Base-by-base conservation (phyloP, 176 grass and related monocot species). In the Stipa capillata region DNA sequence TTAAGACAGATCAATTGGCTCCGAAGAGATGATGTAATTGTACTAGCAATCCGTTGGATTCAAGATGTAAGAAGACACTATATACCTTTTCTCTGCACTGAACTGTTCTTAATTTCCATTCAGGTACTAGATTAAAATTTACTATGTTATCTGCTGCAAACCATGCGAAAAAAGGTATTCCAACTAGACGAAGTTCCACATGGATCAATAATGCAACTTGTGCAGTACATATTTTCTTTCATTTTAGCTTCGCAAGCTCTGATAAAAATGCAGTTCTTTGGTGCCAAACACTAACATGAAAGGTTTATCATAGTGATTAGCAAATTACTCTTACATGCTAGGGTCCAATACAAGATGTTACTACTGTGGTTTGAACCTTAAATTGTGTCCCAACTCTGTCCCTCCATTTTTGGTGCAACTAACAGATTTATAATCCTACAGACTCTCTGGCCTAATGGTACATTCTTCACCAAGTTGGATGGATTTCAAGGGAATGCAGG, bases 401-500 rank as follows among this genome's bases (percentile, higher is more conserved):
- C 35, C 50, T 39, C 9, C 44, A 21, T 72, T 79, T 79, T 51
- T 70, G 39, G 16, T 65, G 56, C 40, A 66, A 69, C 44, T 84
- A 77, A 88, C 57, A 60, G 25, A 74, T 57, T 86, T 78, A 5
- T 35, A 36, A 45, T 74, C 79, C 24, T 49, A 31, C 92, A 99
- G 96, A 79, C 84, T 40, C 67, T 99, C 49, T 99, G 96, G 96
- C 96, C 96, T 24, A 89, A 99, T 72, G 96, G 92, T 50, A 84
- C 73, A 34, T 99, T 95, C 83, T 91, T 99, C 81, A 99, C 79
- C 68, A 91, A 85, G 71, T 73, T 95, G 61, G 96, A 89, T 58
- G 86, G 79, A 56, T 89, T 72, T 83, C 79, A 89, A 85, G 82
- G 78, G 29, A 87, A 86, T 58, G 55, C 76, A 50, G 76, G 79